Base-by-base conservation (phyloP, 805 yeast species). In the Metschnikowia anglica region DNA sequence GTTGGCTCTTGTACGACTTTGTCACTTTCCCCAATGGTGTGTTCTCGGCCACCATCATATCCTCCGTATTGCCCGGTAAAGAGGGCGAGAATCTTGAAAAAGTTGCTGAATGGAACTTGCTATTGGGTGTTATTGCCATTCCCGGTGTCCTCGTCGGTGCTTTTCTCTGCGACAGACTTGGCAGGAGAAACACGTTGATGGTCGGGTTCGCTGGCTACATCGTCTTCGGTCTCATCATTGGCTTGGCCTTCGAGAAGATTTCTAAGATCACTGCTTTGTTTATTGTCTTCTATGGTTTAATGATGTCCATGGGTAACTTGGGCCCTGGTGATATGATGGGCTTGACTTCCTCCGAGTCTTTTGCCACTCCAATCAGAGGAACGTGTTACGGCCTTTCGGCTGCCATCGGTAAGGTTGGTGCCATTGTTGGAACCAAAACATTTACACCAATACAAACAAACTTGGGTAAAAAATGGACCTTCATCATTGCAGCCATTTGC, bases 271-370 rank as follows among this genome's bases (percentile, higher is more conserved):
- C 77, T 13, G 79, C 83, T 5, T 66, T 83, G 25, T 85, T 85
- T 60, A 75, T 85, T 46, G 70, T 85, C 32, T 79, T 85, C 59
- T 85, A 84, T 60, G 91, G 90, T 23, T 62, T 85, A 17, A 80
- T 85, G 80, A 79, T 77, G 69, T 75, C 80, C 11, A 62, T 71
- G 52, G 89, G 90, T 54, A 85, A 84, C 62, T 67, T 83, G 52
- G 93, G 93, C 1, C 93, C 93, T 3, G 93, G 93, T 47, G 76
- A 84, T 58, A 78, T 77, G 73, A 66, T 85, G 72, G 91, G 91
- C 10, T 70, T 86, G 43, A 65, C 61, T n/a, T 59, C 69, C 11
- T 76, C 85, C 19, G 91, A 85, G 62, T 72, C 79, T 4, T 85
- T 73, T 54, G 89, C 93, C 15, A 83, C 90, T 6, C 85, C 87